Base-by-base conservation (phyloP, 176 grass and related monocot genomes). In the Typha latifolia region DNA sequence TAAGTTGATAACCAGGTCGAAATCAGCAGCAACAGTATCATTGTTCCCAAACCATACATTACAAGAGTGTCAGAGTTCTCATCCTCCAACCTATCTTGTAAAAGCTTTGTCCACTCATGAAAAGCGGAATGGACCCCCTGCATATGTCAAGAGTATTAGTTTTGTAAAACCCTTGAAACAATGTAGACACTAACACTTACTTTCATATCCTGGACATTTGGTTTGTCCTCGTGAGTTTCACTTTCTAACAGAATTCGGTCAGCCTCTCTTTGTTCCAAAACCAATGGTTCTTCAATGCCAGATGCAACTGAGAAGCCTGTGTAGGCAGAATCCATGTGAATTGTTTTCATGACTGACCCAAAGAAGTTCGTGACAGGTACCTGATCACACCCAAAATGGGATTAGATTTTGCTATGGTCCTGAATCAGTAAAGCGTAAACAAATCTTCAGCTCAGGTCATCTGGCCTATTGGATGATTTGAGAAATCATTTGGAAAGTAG, bases 351-450 rank as follows among this genome's bases (percentile, higher is more conserved):
- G 69, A 99, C 94, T 66, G 89, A 99, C 75, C 94, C 94, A 81
- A 99, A 99, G 64, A 99, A 99, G 82, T 92, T 99, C 71, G 86
- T 99, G 56, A 99, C 89, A 49, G 89, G 94, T 51, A 99, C 94
- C 94, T 91, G 62, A 63, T 63, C 24, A 67, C 20, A 29, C 37
- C 29, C 80, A 22, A 68, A 78, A 37, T 66, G 47, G 16, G 43
- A 27, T 48, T 64, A 49, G 14, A 4, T 15, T 34, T 15, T 29
- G 49, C 15, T 13, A 47, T 18, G 61, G 21, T 43, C 57, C 4
- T 74, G 65, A 72, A 82, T 69, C 34, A 83, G 49, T 65, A 19
- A 15, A 64, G 19, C n/a, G 16, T 49, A 12, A 18, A 52, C 9
- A 18, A 53, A 55, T 12, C 10, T 59, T 27, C 12, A 59, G 32